Evolutionary conservation across 2,329 filamentous ascomycete genomes (phyloP).

Genomic region (Fusarium falciforme): DNA sequence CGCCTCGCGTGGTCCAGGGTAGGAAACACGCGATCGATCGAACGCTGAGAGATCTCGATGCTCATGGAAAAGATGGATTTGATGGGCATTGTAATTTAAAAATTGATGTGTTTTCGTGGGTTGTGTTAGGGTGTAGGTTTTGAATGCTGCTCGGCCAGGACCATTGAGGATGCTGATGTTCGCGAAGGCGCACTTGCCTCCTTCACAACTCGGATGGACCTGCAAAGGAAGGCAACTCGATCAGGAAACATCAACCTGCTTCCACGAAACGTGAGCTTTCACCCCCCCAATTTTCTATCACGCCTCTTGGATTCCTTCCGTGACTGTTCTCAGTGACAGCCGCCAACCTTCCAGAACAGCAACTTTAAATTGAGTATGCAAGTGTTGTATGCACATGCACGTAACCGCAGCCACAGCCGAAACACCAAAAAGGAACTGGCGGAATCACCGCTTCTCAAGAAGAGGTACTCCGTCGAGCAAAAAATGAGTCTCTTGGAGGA

Average conservation of each 20-base stretch:
- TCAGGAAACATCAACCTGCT: neutral
- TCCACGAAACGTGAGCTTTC: neutral
- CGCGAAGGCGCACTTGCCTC: neutral
- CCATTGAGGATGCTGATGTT: neutral
- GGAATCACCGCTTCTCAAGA: neutral
- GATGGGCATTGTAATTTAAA: slow-evolving; percentile 5
- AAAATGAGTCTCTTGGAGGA: neutral
- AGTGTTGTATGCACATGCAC: slow-evolving; percentile 5
- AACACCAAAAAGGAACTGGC: neutral
- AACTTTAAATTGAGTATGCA: neutral
- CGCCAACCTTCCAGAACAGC: neutral
- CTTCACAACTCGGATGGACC: neutral
- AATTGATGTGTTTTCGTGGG: slow-evolving; percentile 10
- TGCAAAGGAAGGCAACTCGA: neutral
- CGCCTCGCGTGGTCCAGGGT: slow-evolving; percentile 6
- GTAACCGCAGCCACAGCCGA: slow-evolving; percentile 4
- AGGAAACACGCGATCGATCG: slow-evolving; percentile 21
- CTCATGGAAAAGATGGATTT: slow-evolving; percentile 8
- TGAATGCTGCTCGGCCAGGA: neutral
- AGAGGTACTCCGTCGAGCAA: neutral
- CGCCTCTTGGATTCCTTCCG: neutral
- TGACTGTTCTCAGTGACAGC: neutral
- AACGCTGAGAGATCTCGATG: slow-evolving; percentile 16
- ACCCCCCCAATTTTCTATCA: neutral
- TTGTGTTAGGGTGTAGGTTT: slow-evolving; percentile 3